Conservation (phyloP, 2,329 filamentous ascomycete genomes). For the Neodidymelliopsis sp. region DNA sequence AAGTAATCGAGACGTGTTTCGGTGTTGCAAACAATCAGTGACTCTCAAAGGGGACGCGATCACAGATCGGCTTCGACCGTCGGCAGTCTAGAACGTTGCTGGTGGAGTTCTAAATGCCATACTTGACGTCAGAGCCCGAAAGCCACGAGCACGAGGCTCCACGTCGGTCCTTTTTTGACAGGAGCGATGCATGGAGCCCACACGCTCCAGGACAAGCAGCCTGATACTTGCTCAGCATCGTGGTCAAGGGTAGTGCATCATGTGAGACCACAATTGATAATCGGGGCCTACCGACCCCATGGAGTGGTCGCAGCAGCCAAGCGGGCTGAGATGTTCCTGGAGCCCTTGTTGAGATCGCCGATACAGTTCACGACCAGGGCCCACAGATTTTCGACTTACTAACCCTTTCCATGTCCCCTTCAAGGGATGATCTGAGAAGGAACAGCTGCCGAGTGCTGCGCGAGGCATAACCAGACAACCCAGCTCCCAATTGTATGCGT, state of each 20-base stretch:
- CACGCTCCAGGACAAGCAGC: not conserved
- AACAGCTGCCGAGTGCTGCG: not conserved
- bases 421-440: constrained; percentile 3
- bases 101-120: constrained; percentile 1
- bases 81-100: constrained; percentile 6
- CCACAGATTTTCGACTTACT: not conserved
- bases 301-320: not conserved
- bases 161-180: not conserved
- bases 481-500: not conserved
- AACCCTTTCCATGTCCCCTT: not conserved
- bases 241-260: not conserved
- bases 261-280: not conserved
- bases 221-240: not conserved
- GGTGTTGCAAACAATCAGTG: constrained; percentile 11
- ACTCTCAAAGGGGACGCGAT: not conserved
- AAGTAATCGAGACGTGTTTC: not conserved
- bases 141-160: constrained; percentile 12
- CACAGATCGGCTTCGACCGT: not conserved
- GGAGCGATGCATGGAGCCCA: not conserved
- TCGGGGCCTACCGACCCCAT: not conserved
- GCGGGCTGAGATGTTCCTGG: not conserved
- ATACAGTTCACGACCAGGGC: constrained; percentile 9
- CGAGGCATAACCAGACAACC: not conserved
- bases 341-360: constrained; percentile 13
- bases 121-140: constrained; percentile 3